phyloP scores from a whole-genome alignment of 2,329 filamentous ascomycete species.

The Claviceps arundinis region DNA sequence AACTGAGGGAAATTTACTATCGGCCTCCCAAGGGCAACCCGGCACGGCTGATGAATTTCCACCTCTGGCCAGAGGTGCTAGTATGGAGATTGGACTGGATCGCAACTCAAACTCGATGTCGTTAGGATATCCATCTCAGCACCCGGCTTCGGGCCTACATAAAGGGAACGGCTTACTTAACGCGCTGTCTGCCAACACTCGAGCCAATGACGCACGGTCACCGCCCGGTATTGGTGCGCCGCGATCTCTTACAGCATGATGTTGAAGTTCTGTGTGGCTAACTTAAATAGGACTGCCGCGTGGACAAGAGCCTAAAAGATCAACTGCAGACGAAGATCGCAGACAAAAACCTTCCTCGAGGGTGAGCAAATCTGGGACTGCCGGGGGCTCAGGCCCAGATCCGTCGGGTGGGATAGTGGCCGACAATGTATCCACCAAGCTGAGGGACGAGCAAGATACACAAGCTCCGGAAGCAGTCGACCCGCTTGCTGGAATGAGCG shows the following conservation, averaged over 20 bases:
- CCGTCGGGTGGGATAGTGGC: constrained; percentile 34
- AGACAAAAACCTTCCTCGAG: constrained; percentile 31
- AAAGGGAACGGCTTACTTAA: constrained; percentile 50
- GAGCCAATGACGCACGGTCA: constrained; percentile 35
- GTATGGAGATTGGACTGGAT: constrained; percentile 45
- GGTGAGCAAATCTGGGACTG: constrained; percentile 23
- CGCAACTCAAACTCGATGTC: constrained; percentile 35
- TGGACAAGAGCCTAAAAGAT: constrained; percentile 28
- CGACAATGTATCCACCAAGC: constrained; percentile 25
- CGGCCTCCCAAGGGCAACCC: constrained; percentile 33
- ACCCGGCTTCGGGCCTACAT: constrained; percentile 23
- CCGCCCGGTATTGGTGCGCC: constrained; percentile 28
- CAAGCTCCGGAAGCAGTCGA: constrained; percentile 34
- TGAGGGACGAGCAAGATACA: constrained; percentile 29
- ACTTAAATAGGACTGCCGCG: constrained; percentile 21
- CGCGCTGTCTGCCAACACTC: constrained; percentile 46
- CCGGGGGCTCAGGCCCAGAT: constrained; percentile 24
- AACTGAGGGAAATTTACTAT: constrained; percentile 28
- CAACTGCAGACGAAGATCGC: constrained; percentile 16
- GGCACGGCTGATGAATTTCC: constrained; percentile 47
- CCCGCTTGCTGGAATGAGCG: constrained; percentile 47
- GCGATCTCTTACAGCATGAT: not conserved
- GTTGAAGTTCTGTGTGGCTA: constrained; percentile 7
- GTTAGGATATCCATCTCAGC: constrained; percentile 38
- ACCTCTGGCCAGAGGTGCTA: constrained; percentile 42